These are phyloP conservation scores for Candida sanyaensis DNA, from an alignment of 1,139 yeast species.

Conservation along the genomic window DNA sequence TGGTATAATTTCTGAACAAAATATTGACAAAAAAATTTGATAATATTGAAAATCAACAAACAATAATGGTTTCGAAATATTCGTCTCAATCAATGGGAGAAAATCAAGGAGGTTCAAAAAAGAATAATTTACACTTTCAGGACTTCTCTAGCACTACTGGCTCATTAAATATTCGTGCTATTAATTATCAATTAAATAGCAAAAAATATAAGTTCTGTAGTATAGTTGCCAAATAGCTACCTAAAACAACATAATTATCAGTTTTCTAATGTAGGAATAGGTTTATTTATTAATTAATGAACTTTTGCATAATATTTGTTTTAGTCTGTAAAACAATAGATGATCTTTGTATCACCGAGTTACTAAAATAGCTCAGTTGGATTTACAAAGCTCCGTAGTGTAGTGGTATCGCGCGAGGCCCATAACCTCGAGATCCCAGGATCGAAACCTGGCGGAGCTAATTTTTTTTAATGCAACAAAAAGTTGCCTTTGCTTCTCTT, in stretches of 20 bases:
- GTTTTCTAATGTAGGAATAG: no score
- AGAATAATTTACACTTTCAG: not conserved
- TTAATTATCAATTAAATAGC: no score
- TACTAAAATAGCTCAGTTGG: not conserved
- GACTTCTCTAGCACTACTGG: not conserved
- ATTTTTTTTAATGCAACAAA: not conserved
- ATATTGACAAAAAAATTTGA: not conserved
- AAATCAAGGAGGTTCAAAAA: not conserved
- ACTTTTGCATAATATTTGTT: not conserved
- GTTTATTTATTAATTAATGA: not conserved
- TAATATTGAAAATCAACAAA: not conserved
- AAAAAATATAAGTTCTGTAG: no score
- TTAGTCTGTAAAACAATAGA: no score
- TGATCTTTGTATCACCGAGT: not conserved
- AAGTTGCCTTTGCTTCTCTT: no score
- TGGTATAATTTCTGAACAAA: not conserved
- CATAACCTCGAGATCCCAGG: conserved; percentile 4
- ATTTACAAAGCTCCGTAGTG: not conserved
- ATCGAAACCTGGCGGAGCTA: conserved; percentile 4
- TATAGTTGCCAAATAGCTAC: no score
- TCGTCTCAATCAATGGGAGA: not conserved
- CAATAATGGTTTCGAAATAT: not conserved
- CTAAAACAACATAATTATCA: no score
- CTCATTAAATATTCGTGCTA: no score
- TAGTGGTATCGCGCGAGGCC: conserved; percentile 5